Percentiles rank a stretch among this genome's conserved stretches.
Evolutionary conservation across 257 asterid species (phyloP).

Genomic region (Solanum dulcamara): DNA sequence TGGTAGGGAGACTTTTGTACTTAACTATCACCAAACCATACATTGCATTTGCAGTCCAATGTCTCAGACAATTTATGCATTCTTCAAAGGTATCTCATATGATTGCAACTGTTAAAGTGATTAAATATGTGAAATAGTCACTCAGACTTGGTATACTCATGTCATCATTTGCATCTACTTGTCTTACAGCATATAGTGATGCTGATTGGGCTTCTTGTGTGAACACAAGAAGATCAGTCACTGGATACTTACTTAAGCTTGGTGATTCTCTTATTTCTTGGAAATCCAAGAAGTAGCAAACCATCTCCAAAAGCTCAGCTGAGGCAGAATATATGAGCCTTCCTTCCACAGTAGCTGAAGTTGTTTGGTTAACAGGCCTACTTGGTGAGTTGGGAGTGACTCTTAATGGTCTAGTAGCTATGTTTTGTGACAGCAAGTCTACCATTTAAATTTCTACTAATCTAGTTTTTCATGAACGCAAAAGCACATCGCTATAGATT

Average conservation of each 20-base stretch:
- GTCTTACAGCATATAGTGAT: not conserved
- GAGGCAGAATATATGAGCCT: not conserved
- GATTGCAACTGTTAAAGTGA: not conserved
- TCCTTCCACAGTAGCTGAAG: not conserved
- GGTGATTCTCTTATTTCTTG: not conserved
- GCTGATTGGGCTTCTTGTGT: not conserved
- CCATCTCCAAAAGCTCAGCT: not conserved
- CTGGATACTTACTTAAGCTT: not conserved
- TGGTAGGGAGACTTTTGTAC: too few species aligned
- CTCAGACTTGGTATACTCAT: not conserved
- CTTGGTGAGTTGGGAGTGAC: too few species aligned
- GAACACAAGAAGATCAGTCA: not conserved
- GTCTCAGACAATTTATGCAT: not conserved
- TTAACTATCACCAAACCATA: not conserved
- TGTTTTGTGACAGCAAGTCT: not conserved
- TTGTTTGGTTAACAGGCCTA: not conserved
- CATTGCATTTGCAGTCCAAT: not conserved
- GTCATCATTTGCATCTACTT: rapidly evolving
- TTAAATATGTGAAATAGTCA: not conserved
- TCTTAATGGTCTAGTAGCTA: too few species aligned
- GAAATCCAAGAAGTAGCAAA: not conserved
- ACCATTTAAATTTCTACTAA: too few species aligned
- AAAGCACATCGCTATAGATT: too few species aligned
- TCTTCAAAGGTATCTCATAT: not conserved
- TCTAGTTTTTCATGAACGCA: too few species aligned